Conservation (phyloP, 129 eudicot species). For the Sambucus nigra region DNA sequence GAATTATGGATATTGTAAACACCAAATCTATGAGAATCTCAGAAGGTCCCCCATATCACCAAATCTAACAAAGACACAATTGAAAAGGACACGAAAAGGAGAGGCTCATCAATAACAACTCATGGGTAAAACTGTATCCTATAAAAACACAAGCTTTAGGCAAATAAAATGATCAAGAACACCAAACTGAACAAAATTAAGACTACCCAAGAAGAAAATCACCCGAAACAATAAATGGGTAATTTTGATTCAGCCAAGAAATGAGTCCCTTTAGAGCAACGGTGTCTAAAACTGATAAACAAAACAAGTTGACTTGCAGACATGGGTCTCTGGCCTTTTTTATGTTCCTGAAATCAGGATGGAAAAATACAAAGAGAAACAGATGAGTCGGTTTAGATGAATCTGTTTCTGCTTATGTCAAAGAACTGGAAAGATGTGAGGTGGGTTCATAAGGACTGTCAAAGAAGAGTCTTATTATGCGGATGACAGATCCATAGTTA, state of each 20-base stretch:
- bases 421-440: constrained; percentile 38
- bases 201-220: neutral
- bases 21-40: constrained; percentile 1
- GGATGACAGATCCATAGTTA: constrained; percentile 18
- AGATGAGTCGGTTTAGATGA: constrained; percentile 24
- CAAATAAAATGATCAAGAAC: neutral
- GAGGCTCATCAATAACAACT: neutral
- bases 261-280: constrained; percentile 4
- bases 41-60: neutral
- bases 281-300: constrained; percentile 1
- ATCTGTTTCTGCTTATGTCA: constrained; percentile 36
- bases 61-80: neutral
- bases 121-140: neutral
- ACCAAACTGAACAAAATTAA: neutral
- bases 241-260: constrained; percentile 10
- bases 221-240: constrained; percentile 2
- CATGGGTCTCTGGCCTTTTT: neutral
- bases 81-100: neutral
- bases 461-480: neutral
- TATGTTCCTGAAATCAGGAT: constrained; percentile 1
- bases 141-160: neutral
- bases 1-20: neutral
- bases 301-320: constrained; percentile 15
- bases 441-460: constrained; percentile 14
- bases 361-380: constrained; percentile 14